Percentiles rank a stretch among this genome's conserved stretches.
phyloP scores from a whole-genome alignment of 768 basidiomycete species.

The Tricholoma sp. region DNA sequence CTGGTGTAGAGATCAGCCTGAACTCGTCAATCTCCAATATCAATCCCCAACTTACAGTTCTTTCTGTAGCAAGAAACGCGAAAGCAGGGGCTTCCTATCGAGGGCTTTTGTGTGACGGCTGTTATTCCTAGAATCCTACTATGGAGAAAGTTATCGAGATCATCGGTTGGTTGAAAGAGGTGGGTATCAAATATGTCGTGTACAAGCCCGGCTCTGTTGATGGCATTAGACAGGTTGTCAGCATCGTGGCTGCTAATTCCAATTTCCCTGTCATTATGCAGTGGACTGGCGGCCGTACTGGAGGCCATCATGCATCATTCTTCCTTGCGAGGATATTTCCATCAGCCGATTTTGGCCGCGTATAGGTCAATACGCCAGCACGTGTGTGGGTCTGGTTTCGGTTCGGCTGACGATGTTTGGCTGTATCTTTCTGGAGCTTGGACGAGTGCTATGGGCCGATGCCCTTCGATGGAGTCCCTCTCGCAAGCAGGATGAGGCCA shows the following conservation, averaged over 20 bases:
- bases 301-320: conserved; percentile 99
- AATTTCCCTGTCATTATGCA: conserved; percentile 97
- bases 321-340: conserved; percentile 98
- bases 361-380: conserved; percentile 89
- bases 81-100: conserved; percentile 89
- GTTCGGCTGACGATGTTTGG: conserved; percentile 92
- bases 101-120: conserved; percentile 99
- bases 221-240: conserved; percentile 95
- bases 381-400: conserved; percentile 94
- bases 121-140: conserved; percentile 93
- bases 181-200: conserved; percentile 92
- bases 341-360: conserved; percentile 88
- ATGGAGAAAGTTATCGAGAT: conserved; percentile 98
- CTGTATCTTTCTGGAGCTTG: conserved; percentile 97
- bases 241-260: conserved; percentile 89
- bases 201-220: conserved; percentile 99
- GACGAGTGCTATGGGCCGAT: conserved; percentile 86
- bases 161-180: conserved; percentile 71
- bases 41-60: conserved; percentile 95
- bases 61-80: conserved; percentile 98
- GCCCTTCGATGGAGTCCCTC: conserved; percentile 98
- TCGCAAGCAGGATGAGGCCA: conserved; percentile 93
- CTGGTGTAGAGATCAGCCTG: conserved; percentile 88
- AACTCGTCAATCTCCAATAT: conserved; percentile 98
- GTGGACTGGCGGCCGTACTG: conserved; percentile 99